Conservation (phyloP, 352 stramenopile genomes). For the Pythium rhizo-oryzae region DNA sequence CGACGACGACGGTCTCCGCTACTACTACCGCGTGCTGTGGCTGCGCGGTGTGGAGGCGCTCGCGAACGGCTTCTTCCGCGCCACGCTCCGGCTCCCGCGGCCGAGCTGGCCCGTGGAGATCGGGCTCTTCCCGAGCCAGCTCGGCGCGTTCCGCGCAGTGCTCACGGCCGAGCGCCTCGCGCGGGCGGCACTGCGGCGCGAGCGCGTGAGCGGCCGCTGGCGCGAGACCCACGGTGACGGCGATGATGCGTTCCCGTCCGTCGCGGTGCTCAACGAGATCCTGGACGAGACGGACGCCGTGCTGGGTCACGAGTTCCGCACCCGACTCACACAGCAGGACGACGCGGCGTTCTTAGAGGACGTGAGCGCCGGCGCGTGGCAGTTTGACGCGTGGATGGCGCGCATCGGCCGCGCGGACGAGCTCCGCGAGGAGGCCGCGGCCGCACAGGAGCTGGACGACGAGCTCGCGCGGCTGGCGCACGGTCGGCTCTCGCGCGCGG, state of each 20-base stretch:
- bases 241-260: constrained; percentile 40
- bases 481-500: neutral
- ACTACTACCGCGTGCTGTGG: constrained; percentile 71
- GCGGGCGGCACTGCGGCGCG: constrained; percentile 45
- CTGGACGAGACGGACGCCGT: constrained; percentile 43
- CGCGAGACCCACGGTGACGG: neutral
- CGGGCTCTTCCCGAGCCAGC: constrained; percentile 53
- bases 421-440: constrained; percentile 53
- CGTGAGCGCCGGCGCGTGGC: constrained; percentile 44
- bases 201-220: constrained; percentile 38
- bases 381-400: constrained; percentile 48
- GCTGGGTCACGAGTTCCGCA: constrained; percentile 45
- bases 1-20: constrained; percentile 8
- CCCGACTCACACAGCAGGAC: constrained; percentile 41
- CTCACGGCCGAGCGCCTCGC: constrained; percentile 57
- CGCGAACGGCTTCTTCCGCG: constrained; percentile 67
- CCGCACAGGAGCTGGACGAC: constrained; percentile 21
- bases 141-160: constrained; percentile 59
- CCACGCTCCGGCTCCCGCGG: constrained; percentile 42
- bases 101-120: constrained; percentile 51
- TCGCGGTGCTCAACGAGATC: constrained; percentile 48
- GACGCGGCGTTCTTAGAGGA: constrained; percentile 44
- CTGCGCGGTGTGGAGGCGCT: constrained; percentile 64
- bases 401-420: constrained; percentile 40
- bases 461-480: neutral